Base-by-base conservation (phyloP, 192 early-diverging fungal genomes). In the Chytriomyces sp. region DNA sequence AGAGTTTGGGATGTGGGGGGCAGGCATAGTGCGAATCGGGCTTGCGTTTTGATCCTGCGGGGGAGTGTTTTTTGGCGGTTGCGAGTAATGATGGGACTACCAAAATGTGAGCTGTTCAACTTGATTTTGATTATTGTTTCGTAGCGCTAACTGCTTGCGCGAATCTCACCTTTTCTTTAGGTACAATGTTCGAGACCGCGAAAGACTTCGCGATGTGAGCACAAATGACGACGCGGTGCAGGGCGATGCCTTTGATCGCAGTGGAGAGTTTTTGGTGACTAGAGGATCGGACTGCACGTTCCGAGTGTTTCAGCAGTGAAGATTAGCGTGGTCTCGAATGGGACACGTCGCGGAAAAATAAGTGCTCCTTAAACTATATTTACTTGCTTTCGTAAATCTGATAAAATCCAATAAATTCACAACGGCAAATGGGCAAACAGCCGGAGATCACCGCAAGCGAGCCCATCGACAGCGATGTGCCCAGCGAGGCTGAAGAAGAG, bases 401-500 rank as follows among this genome's bases (percentile, higher is more conserved):
- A n/a, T 57, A 20, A 57, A 57, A n/a, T n/a, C 16, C n/a, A n/a
- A n/a, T n/a, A n/a, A n/a, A n/a, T n/a, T n/a, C n/a, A n/a, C 13
- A 57, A 57, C 16, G 53, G 53, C 53, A 20, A 57, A 57, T 20
- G 53, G 20, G 13, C 53, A 67, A 67, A 45, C 23, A 67, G 10
- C 43, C 66, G 8, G 53, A 57, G 53, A 57, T 57, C 20, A 67
- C 66, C 18, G 66, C 66, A 13, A 45, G 35, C 45, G 66, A 67
- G 66, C 66, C 66, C 11, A 67, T 67, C 46, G 66, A 67, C 66
- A 67, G 66, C 66, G 66, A 67, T 45, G 28, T 45, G 9, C 66
- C 66, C 28, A 46, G 43, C 23, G 53, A 57, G 53, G 16, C 53
- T 57, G 86, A 87, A 77, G 86, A 87, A 64, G 97, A 97, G 80